Percentiles rank a stretch among this genome's conserved stretches.
These are phyloP conservation scores for Mucor irregularis DNA, from an alignment of 371 early-diverging fungal species.

Conservation along the genomic window DNA sequence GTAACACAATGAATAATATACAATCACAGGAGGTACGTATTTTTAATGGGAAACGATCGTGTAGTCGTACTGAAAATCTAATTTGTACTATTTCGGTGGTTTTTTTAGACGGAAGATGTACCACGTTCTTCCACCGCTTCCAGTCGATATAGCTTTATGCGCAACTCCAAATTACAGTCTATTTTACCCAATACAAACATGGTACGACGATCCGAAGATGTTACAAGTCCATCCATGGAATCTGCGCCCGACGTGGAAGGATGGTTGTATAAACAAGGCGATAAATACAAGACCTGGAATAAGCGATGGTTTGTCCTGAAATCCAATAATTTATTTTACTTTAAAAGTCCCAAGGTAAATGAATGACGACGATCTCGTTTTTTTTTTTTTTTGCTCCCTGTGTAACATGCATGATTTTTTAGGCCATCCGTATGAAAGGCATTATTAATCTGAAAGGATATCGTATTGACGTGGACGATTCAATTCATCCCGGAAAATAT, in stretches of 20 bases:
- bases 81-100: background rate
- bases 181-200: constrained; percentile 11
- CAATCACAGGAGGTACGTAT: constrained; percentile 12
- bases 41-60: background rate
- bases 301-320: constrained; percentile 70
- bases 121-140: background rate
- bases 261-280: constrained; percentile 68
- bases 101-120: background rate
- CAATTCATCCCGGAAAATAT: constrained; percentile 67
- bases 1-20: constrained; percentile 14
- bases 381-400: too few species aligned
- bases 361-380: background rate
- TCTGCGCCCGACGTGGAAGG: constrained; percentile 60
- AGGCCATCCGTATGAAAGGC: constrained; percentile 57
- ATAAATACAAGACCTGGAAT: constrained; percentile 69
- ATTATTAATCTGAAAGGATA: constrained; percentile 61
- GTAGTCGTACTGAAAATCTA: background rate
- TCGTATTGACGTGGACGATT: constrained; percentile 56
- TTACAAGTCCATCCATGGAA: background rate
- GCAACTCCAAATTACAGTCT: constrained; percentile 20
- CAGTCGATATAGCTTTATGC: constrained; percentile 19
- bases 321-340: constrained; percentile 59
- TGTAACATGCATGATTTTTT: background rate
- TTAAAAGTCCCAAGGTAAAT: constrained; percentile 56
- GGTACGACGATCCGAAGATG: constrained; percentile 17